These are phyloP conservation scores for Neurospora discreta DNA, from an alignment of 495 filamentous ascomycete species.

Conservation along the genomic window DNA sequence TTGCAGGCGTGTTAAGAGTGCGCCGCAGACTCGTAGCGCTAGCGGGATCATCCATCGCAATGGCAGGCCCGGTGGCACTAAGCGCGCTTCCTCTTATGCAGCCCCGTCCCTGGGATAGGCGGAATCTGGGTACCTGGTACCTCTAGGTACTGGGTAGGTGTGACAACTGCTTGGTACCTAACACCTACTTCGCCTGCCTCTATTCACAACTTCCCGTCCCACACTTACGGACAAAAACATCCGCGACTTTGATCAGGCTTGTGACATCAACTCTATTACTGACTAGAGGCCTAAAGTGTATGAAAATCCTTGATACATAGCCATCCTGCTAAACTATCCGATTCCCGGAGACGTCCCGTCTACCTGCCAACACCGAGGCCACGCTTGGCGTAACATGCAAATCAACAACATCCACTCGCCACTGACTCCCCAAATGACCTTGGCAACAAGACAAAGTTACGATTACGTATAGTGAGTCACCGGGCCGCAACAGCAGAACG, in stretches of 20 bases:
- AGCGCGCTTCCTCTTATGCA: background rate
- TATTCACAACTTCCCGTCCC: background rate
- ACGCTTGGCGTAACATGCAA: background rate
- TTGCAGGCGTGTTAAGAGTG: background rate
- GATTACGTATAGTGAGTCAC: background rate
- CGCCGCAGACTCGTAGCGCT: background rate
- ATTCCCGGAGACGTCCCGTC: background rate
- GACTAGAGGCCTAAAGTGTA: background rate
- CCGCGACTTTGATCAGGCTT: background rate
- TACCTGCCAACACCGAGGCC: background rate
- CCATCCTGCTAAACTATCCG: background rate
- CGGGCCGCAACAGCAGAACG: background rate
- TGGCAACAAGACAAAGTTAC: background rate
- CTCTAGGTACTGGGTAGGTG: background rate
- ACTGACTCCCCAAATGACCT: background rate
- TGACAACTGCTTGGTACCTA: background rate
- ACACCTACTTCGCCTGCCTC: background rate
- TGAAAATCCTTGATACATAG: background rate
- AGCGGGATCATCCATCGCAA: background rate
- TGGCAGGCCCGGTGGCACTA: background rate
- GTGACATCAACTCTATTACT: background rate
- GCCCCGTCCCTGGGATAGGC: background rate
- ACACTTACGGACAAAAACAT: background rate
- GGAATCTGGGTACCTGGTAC: background rate
- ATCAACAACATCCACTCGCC: background rate